Percentiles rank a stretch among this genome's conserved stretches.
phyloP scores from a whole-genome alignment of 2,329 filamentous ascomycete species.

The Grosmannia huntii region DNA sequence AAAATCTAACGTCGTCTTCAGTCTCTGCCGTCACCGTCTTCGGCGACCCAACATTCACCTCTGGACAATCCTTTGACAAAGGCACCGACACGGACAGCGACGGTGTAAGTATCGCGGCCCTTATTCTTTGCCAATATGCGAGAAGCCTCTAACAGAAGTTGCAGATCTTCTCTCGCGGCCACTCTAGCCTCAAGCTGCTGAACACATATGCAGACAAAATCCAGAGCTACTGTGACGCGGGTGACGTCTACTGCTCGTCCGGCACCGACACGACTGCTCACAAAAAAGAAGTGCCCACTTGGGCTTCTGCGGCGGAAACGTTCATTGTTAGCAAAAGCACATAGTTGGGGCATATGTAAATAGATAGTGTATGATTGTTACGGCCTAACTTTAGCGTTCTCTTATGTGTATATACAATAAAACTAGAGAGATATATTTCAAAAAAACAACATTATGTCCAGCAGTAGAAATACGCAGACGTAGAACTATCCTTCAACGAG shows the following conservation, averaged over 20 bases:
- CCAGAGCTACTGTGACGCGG: constrained; percentile 15
- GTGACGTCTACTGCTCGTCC: constrained; percentile 16
- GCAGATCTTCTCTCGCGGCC: constrained; percentile 6
- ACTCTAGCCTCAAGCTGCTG: constrained; percentile 10
- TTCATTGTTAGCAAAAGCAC: neutral
- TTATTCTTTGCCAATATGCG: neutral
- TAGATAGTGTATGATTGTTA: too few species aligned
- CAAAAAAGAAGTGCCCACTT: constrained; percentile 5
- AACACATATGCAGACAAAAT: constrained; percentile 13
- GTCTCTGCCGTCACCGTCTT: constrained; percentile 5
- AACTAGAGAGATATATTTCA: too few species aligned
- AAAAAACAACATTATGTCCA: too few species aligned
- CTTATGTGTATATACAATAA: too few species aligned
- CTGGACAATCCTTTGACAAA: constrained; percentile 2
- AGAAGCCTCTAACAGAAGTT: neutral
- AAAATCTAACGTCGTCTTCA: neutral
- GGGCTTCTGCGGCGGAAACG: neutral
- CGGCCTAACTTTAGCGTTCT: too few species aligned
- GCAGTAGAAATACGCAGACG: too few species aligned
- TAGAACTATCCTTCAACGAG: too few species aligned
- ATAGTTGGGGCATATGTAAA: neutral
- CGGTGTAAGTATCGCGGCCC: neutral
- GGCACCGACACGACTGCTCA: constrained; percentile 13
- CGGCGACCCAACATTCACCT: constrained; percentile 5
- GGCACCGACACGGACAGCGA: constrained; percentile 3